Percentiles rank a stretch among this genome's conserved stretches.
Conservation (phyloP, 2,329 filamentous ascomycete species). For the Scytalidium lignicola region DNA sequence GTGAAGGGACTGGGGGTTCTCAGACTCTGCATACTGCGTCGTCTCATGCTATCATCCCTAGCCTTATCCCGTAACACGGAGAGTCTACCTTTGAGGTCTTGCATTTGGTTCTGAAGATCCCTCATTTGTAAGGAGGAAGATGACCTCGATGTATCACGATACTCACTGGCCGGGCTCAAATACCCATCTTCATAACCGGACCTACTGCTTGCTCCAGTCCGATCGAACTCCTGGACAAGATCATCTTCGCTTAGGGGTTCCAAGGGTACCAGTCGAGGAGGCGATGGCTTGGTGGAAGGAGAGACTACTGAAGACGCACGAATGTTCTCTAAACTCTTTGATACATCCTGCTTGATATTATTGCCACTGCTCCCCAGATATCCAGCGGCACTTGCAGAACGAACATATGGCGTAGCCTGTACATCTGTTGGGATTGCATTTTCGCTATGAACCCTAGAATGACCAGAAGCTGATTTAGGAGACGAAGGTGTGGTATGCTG, state of each 20-base stretch:
- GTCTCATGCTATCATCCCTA: constrained; percentile 57
- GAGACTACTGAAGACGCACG: constrained; percentile 5
- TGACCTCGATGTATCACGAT: constrained; percentile 22
- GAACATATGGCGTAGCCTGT: constrained; percentile 40
- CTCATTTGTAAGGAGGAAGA: constrained; percentile 39
- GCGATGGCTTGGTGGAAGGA: constrained; percentile 15
- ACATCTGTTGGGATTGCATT: constrained; percentile 44
- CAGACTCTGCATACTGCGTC: constrained; percentile 57
- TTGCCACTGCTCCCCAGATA: constrained; percentile 27
- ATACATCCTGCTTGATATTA: not conserved
- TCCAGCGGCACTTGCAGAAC: constrained; percentile 62
- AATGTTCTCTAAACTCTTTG: not conserved
- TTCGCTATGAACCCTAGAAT: constrained; percentile 59
- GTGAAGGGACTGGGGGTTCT: constrained; percentile 48
- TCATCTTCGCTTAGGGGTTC: constrained; percentile 52
- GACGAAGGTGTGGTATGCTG: constrained; percentile 16
- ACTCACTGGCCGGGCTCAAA: constrained; percentile 12
- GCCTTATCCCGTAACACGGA: constrained; percentile 60
- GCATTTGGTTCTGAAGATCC: constrained; percentile 62
- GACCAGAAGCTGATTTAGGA: constrained; percentile 37
- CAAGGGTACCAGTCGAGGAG: constrained; percentile 30
- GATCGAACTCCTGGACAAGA: constrained; percentile 16
- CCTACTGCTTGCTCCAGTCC: constrained; percentile 14
- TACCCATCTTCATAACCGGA: constrained; percentile 18
- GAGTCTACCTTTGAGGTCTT: constrained; percentile 61